phyloP scores from a whole-genome alignment of 2,329 filamentous ascomycete species.

The Pleoardoris graminearum region DNA sequence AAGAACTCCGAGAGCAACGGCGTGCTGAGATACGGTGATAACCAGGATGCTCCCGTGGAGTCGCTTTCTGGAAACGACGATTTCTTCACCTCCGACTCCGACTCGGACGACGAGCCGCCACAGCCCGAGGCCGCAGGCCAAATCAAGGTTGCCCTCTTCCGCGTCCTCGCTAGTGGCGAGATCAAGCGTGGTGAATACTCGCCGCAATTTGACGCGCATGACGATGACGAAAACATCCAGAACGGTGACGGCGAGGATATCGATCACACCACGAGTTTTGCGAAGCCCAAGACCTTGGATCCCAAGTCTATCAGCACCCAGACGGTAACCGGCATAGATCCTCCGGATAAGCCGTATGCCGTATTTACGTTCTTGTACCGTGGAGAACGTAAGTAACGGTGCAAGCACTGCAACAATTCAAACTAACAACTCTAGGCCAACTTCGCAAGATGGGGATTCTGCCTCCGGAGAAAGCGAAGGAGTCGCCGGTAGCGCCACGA shows the following conservation, averaged over 20 bases:
- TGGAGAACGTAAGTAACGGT: slow-evolving; percentile 75
- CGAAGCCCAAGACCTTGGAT: slow-evolving; percentile 92
- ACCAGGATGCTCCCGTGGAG: slow-evolving; percentile 75
- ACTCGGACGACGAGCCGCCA: slow-evolving; percentile 79
- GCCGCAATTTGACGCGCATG: slow-evolving; percentile 94
- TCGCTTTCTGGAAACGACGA: slow-evolving; percentile 71
- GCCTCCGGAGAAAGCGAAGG: slow-evolving; percentile 64
- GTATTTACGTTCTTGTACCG: slow-evolving; percentile 98
- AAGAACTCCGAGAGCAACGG: slow-evolving; percentile 54
- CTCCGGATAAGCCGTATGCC: slow-evolving; percentile 93
- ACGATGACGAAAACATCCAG: slow-evolving; percentile 75
- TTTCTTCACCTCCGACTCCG: slow-evolving; percentile 66
- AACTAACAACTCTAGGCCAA: slow-evolving; percentile 66
- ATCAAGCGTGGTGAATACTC: slow-evolving; percentile 98
- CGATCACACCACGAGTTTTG: slow-evolving; percentile 97
- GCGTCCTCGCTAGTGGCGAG: slow-evolving; percentile 91
- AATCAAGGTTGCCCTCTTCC: slow-evolving; percentile 96
- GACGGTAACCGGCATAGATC: slow-evolving; percentile 97
- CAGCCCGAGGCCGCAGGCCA: slow-evolving; percentile 90
- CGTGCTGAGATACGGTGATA: slow-evolving; percentile 79
- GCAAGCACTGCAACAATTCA: not conserved
- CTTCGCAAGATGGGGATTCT: slow-evolving; percentile 95
- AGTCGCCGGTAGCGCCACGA: slow-evolving; percentile 67
- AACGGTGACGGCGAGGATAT: slow-evolving; percentile 73
- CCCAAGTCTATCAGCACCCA: slow-evolving; percentile 98